phyloP scores from a whole-genome alignment of 768 basidiomycete species.

The Lepiota venenata region DNA sequence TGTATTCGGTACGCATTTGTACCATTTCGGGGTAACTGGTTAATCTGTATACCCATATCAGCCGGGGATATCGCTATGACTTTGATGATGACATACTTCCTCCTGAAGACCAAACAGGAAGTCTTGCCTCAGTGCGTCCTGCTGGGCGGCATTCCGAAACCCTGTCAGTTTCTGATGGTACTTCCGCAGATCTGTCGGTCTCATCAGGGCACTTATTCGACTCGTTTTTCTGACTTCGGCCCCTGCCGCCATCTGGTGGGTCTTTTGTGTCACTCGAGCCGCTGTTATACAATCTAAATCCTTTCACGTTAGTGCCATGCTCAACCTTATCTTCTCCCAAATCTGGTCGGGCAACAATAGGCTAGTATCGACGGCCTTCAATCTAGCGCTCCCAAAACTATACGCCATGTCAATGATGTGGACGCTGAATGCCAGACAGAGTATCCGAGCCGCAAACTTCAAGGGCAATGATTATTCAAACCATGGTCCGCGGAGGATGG shows the following conservation, averaged over 20 bases:
- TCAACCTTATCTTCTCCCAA: conserved; percentile 32
- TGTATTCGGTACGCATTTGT: not conserved
- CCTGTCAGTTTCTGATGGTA: too few relatives aligned
- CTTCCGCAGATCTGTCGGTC: conserved; percentile 21
- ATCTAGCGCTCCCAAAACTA: conserved; percentile 27
- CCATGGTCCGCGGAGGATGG: conserved; percentile 5
- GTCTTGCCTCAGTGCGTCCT: conserved; percentile 25
- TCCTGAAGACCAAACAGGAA: conserved; percentile 24
- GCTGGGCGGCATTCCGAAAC: not conserved
- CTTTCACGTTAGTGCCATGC: conserved; percentile 23
- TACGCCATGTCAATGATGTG: conserved; percentile 36
- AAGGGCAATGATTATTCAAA: conserved; percentile 7
- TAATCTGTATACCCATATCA: conserved; percentile 7
- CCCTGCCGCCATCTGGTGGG: conserved; percentile 31
- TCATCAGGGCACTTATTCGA: conserved; percentile 25
- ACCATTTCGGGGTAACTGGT: too few relatives aligned
- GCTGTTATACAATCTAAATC: not conserved
- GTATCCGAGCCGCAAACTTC: conserved; percentile 16
- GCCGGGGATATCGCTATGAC: conserved; percentile 28
- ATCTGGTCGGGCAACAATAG: conserved; percentile 18
- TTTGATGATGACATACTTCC: conserved; percentile 23
- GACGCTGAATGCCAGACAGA: conserved; percentile 28
- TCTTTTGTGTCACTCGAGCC: not conserved
- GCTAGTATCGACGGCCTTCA: conserved; percentile 26
- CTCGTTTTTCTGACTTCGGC: conserved; percentile 29